Evolutionary conservation across 352 stramenopile species (phyloP).

Genomic region (Pseudoperonospora humuli): DNA sequence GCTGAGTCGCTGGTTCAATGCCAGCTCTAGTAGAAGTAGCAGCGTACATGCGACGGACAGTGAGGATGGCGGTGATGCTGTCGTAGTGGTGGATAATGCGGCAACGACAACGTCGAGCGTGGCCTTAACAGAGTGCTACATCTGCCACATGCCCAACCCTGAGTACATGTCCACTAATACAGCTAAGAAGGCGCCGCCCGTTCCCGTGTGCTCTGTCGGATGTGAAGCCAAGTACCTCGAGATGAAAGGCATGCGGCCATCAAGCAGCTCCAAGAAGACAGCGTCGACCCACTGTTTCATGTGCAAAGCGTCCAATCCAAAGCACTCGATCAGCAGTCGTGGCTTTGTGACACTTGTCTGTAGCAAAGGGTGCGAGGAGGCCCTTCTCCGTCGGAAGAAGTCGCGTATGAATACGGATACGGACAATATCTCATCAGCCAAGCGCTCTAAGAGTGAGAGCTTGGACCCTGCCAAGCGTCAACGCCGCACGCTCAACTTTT

Average conservation of each 20-base stretch:
- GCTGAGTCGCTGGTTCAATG: conserved; percentile 81
- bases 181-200: conserved; percentile 40
- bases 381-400: conserved; percentile 39
- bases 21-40: conserved; percentile 18
- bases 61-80: conserved; percentile 32
- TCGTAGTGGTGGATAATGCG: conserved; percentile 11
- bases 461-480: conserved; percentile 34
- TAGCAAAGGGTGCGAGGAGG: conserved; percentile 54
- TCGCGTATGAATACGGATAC: conserved; percentile 18
- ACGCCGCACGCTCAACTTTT: conserved; percentile 56
- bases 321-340: conserved; percentile 61
- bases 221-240: conserved; percentile 55
- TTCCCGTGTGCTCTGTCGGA: conserved; percentile 47
- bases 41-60: conserved; percentile 34
- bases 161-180: conserved; percentile 62
- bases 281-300: conserved; percentile 49
- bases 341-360: conserved; percentile 51
- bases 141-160: conserved; percentile 50
- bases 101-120: conserved; percentile 16
- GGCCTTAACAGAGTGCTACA: conserved; percentile 36
- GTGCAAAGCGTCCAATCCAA: conserved; percentile 46
- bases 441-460: conserved; percentile 30
- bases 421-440: conserved; percentile 3
- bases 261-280: conserved; percentile 11
- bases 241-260: conserved; percentile 39